phyloP scores from a whole-genome alignment of 768 basidiomycete species.

The Clavulina sp. region DNA sequence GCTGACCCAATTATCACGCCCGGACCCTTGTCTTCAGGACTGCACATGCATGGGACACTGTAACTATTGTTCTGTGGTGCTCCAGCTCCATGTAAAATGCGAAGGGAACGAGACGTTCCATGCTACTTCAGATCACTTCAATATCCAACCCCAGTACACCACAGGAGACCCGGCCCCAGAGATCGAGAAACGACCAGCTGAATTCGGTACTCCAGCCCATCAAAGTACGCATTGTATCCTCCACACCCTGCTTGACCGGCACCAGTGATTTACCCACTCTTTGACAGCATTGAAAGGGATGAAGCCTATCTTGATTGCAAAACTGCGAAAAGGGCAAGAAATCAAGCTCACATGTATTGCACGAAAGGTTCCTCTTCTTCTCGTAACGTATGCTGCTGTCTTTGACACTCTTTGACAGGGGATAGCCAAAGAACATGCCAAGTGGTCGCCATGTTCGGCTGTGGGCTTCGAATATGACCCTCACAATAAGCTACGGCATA shows the following conservation, averaged over 20 bases:
- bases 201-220: not conserved
- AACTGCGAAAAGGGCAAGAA: constrained; percentile 89
- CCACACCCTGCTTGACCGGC: no score
- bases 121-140: constrained; percentile 68
- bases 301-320: constrained; percentile 68
- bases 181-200: not conserved
- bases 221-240: not conserved
- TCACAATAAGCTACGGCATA: constrained; percentile 91
- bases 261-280: not conserved
- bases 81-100: constrained; percentile 64
- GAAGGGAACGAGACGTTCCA: constrained; percentile 49
- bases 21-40: constrained; percentile 65
- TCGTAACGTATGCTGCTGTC: not conserved
- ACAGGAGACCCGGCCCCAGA: not conserved
- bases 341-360: constrained; percentile 71
- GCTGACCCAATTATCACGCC: not conserved
- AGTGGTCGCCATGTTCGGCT: constrained; percentile 95
- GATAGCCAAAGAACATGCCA: constrained; percentile 94
- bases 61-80: constrained; percentile 65
- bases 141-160: not conserved
- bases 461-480: constrained; percentile 97
- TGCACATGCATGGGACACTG: constrained; percentile 80
- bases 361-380: constrained; percentile 58
- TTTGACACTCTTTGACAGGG: constrained; percentile 35
- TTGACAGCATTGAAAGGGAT: constrained; percentile 12